phyloP scores from a whole-genome alignment of 805 yeast species.

The Citeromyces nyonsensis region DNA sequence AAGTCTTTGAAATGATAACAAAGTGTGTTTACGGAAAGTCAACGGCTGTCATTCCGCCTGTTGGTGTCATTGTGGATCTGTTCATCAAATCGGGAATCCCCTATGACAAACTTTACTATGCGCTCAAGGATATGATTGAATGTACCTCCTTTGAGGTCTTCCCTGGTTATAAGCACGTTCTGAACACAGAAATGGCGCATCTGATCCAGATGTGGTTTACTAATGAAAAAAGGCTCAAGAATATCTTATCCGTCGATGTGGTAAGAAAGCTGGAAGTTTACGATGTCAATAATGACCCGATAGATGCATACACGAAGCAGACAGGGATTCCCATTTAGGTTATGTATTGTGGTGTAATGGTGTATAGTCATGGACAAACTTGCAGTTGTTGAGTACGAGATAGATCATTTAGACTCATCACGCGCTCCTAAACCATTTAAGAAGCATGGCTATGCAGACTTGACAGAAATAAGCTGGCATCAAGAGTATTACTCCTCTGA shows the following conservation, averaged over 20 bases:
- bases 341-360: too few relatives aligned
- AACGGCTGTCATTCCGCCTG: constrained; percentile 6
- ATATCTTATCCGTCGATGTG: constrained; percentile 29
- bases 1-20: constrained; percentile 49
- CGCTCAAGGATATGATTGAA: constrained; percentile 46
- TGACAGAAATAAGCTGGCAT: constrained; percentile 16
- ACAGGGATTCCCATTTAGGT: constrained; percentile 17
- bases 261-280: constrained; percentile 29
- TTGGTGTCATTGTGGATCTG: constrained; percentile 45
- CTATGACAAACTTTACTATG: constrained; percentile 49
- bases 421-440: too few relatives aligned
- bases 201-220: constrained; percentile 55
- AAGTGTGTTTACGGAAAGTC: constrained; percentile 24
- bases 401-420: too few relatives aligned
- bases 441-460: constrained; percentile 4
- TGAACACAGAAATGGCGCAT: constrained; percentile 42
- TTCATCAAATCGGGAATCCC: constrained; percentile 51
- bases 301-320: constrained; percentile 25
- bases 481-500: constrained; percentile 9
- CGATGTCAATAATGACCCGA: constrained; percentile 39
- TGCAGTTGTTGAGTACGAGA: too few relatives aligned
- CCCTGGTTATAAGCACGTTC: constrained; percentile 20
- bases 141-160: constrained; percentile 37
- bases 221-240: constrained; percentile 47
- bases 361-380: too few relatives aligned